Conservation (phyloP, 2,329 filamentous ascomycete genomes). For the Dryadomyces sulphureus region DNA sequence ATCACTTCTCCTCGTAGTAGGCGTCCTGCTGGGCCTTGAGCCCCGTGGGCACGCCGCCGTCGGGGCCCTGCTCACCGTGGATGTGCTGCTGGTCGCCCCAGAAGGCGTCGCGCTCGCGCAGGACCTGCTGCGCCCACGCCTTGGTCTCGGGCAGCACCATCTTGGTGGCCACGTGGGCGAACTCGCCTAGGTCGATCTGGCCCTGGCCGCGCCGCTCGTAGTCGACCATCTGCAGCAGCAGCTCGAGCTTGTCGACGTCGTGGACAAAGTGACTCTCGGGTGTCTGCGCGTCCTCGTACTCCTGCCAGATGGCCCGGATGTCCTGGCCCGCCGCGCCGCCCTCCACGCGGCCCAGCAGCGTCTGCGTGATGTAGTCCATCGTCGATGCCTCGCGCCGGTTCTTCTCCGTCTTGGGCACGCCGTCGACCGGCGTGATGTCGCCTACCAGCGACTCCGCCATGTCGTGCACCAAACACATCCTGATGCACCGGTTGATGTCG, state of each 20-base stretch:
- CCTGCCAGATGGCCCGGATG: slow-evolving; percentile 73
- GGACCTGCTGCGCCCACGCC: slow-evolving; percentile 64
- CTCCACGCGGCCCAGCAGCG: slow-evolving; percentile 58
- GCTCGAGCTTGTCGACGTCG: slow-evolving; percentile 93
- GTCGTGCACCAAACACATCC: slow-evolving; percentile 93
- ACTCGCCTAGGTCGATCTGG: slow-evolving; percentile 68
- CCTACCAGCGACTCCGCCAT: slow-evolving; percentile 94
- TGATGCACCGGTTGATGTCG: slow-evolving; percentile 71
- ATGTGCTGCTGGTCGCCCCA: slow-evolving; percentile 43
- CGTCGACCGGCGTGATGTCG: slow-evolving; percentile 90
- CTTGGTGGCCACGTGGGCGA: slow-evolving; percentile 60
- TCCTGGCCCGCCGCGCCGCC: slow-evolving; percentile 45
- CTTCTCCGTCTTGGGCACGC: slow-evolving; percentile 77
- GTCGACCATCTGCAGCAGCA: slow-evolving; percentile 89
- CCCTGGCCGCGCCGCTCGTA: slow-evolving; percentile 63
- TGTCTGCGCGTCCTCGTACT: slow-evolving; percentile 83
- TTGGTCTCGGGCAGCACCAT: slow-evolving; percentile 64
- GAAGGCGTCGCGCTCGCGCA: slow-evolving; percentile 60
- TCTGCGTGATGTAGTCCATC: slow-evolving; percentile 77
- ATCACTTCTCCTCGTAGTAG: slow-evolving; percentile 29
- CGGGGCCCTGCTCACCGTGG: slow-evolving; percentile 28
- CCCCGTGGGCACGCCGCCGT: slow-evolving; percentile 22
- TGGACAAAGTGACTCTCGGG: slow-evolving; percentile 82
- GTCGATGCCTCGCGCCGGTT: slow-evolving; percentile 70
- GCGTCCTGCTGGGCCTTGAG: slow-evolving; percentile 28